Evolutionary conservation across 164 flowering plant genomes (phyloP).

Genomic region (Chimonanthus salicifolius): DNA sequence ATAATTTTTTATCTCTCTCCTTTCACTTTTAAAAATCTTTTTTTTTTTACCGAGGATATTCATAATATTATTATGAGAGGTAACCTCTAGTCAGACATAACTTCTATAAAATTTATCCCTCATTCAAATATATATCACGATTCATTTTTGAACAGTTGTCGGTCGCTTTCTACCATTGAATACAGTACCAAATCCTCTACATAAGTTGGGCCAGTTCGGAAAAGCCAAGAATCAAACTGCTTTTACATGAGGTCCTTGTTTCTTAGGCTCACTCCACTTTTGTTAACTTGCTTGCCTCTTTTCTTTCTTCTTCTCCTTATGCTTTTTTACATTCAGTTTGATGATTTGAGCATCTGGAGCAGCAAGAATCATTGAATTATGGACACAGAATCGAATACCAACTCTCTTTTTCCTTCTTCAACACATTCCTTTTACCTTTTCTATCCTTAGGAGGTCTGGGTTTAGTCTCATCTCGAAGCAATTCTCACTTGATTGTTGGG

Average conservation of each 20-base stretch:
- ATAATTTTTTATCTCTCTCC: too few relatives aligned
- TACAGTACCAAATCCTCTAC: neutral
- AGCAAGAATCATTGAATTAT: neutral
- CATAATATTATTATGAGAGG: too few relatives aligned
- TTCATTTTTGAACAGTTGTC: neutral
- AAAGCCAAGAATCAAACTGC: neutral
- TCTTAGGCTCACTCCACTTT: neutral
- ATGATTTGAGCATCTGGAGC: neutral
- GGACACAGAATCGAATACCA: constrained; percentile 9
- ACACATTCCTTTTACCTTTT: neutral
- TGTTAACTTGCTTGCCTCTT: neutral
- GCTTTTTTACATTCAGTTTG: neutral
- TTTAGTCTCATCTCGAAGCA: neutral
- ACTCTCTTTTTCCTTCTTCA: constrained; percentile 3
- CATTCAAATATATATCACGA: too few relatives aligned
- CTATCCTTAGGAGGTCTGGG: neutral
- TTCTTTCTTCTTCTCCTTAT: neutral
- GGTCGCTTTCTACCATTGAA: neutral
- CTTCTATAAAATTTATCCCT: too few relatives aligned
- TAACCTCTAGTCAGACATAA: too few relatives aligned
- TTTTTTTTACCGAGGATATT: too few relatives aligned
- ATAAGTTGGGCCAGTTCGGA: neutral
- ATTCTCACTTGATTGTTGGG: too few relatives aligned
- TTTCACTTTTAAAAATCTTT: too few relatives aligned
- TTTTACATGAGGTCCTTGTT: too few relatives aligned